Base-by-base conservation (phyloP, 768 basidiomycete species). In the Porphyrellus cyaneotinctus region DNA sequence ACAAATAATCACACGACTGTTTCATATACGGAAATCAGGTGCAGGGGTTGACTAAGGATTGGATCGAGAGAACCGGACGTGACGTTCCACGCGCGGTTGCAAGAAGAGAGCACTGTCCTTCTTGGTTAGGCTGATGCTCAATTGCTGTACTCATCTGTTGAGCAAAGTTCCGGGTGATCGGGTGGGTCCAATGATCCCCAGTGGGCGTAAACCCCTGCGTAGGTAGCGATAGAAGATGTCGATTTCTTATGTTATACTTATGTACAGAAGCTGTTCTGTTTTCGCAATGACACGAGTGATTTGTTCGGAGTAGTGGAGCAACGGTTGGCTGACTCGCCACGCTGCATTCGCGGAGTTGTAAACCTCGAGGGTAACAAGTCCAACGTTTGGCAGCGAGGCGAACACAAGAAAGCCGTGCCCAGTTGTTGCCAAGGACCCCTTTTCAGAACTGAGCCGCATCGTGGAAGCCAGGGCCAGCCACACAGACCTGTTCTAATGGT, bases 261-360 rank as follows among this genome's bases (percentile, higher is more conserved):
- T 62, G 63, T 59, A 64, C 54, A 44, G 7, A 22, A 49, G n/a
- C 14, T 28, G 26, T 51, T 43, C 36, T 31, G 51, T 28, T 35
- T 48, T 37, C 30, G 44, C 43, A 37, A 41, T 47, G 37, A 38
- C 13, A 14, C 30, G 35, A 13, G 18, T n/a, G 46, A 26, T 37
- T 22, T n/a, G 1, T 15, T 41, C 35, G 39, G 52, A 42, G 45
- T 44, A 42, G 47, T 57, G 42, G 49, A 54, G 48, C 51, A 31
- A 35, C 31, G 18, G 50, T 28, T 38, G 53, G 20, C 14, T 39
- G 14, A 38, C 20, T 31, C 31, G 65, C 53, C 66, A 66, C 68
- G 60, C 68, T 45, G 55, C 31, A 39, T 50, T 70, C 67, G 67
- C 67, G 67, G 67, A 68, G 69, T 68, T 66, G 30, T 39, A 64